Evolutionary conservation across 805 yeast species (phyloP).

Genomic region (Lipomyces yamadae): DNA sequence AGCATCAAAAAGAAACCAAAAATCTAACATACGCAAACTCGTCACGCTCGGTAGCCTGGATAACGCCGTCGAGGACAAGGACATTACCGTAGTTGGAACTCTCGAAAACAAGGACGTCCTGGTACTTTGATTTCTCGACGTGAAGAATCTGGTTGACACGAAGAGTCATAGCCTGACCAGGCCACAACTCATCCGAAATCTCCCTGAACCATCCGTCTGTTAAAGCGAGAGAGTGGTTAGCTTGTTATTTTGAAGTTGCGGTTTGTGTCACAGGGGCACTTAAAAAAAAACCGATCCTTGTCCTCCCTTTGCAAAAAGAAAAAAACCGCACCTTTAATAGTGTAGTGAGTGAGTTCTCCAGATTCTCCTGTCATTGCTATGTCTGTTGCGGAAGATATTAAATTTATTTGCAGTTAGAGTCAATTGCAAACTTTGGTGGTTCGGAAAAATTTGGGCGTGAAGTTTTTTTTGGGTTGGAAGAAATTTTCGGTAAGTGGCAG

Average conservation of each 20-base stretch:
- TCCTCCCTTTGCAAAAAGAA: background rate
- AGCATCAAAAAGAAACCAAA: too few relatives aligned
- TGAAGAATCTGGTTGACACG: conserved; percentile 85
- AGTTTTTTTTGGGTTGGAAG: background rate
- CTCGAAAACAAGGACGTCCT: conserved; percentile 91
- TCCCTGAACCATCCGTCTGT: conserved; percentile 96
- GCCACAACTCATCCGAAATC: conserved; percentile 95
- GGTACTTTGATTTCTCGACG: conserved; percentile 84
- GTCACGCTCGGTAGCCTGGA: conserved; percentile 96
- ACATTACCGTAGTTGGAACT: conserved; percentile 95
- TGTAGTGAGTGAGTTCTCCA: conserved; percentile 39
- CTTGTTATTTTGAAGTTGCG: background rate
- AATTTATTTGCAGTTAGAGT: background rate
- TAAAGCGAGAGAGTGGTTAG: background rate
- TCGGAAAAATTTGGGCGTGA: too few relatives aligned
- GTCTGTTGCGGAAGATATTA: background rate
- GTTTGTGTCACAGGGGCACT: background rate
- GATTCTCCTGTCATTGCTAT: conserved; percentile 16
- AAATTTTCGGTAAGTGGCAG: background rate
- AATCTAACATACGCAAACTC: conserved; percentile 67
- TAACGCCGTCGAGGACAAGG: conserved; percentile 89
- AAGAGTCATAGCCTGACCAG: conserved; percentile 96
- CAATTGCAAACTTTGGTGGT: background rate
- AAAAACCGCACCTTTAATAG: conserved; percentile 37
- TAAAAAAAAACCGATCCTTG: background rate